Base-by-base conservation (phyloP, 2,329 filamentous ascomycete genomes). In the Claviceps fusiformis region DNA sequence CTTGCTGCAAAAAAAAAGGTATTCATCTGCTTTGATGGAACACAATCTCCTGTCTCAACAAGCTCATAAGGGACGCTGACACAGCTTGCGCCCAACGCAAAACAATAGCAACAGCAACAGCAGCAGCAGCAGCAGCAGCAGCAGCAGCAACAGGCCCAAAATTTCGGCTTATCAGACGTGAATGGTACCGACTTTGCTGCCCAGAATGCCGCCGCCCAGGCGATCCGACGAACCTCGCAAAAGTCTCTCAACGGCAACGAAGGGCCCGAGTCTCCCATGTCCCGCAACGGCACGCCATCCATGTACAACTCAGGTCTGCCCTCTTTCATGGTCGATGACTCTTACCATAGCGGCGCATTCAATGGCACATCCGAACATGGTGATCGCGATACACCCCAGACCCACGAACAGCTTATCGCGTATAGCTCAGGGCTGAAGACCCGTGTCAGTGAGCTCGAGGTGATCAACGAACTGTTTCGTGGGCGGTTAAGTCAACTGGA, bases 381-480 rank as follows among this genome's bases (percentile, higher is more conserved):
- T 54, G 79, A 85, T 31, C 83, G 85, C 55, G 87, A 91, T 56
- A 75, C 81, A 13, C 82, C 87, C 0, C 86, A 89, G 65, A 86
- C 85, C 3, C 89, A 89, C 67, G 88, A 95, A 65, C 84, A 87
- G 58, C 79, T 95, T 29, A 75, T 89, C 53, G 85, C 86, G 1
- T 81, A 85, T 58, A 95, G 95, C 68, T 87, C 87, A 5, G 86
- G 84, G 52, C 77, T 97, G n/a, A 95, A 95, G 73, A 98, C 93
- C 0, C 85, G 93, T 46, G 92, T 98, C 39, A 93, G 86, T 62
- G 93, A 98, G 69, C 79, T 98, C 29, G 93, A 98, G 67, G 81
- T 98, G 53, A 96, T 98, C 74, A 96, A 91, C 64, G 86, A 87
- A 65, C 75, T 91, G 48, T 90, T 89, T 68, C 78, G 85, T 52